Base-by-base conservation (phyloP, 257 asterid genomes). In the Plantago major region DNA sequence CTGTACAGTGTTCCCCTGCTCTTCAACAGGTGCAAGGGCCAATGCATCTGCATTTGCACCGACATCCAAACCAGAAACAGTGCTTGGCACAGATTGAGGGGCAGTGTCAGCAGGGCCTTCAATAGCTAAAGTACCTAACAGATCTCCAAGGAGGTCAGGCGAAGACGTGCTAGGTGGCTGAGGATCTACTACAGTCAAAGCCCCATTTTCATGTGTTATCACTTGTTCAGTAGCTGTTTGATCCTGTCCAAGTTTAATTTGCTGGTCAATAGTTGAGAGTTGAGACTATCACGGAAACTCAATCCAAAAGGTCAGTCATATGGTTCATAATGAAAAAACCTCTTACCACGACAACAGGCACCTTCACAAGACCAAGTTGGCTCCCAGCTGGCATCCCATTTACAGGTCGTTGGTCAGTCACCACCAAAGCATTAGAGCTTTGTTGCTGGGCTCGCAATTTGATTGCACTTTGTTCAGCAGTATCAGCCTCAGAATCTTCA, bases 401-500 rank as follows among this genome's bases (percentile, higher is more conserved):
- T 33, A 87, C 84, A 59, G 93, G 93, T 18, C 62, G 83, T 61
- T 85, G 96, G 74, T 87, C 96, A 30, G 84, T 69, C 72, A 78
- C 79, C 50, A 90, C 96, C 85, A 90, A 75, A 67, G 96, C 94
- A 80, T 71, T 83, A 79, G 97, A 90, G 60, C 47, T 71, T 74
- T 83, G 96, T 81, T 85, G 97, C 75, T 89, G 95, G 46, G 97
- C 82, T 66, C 95, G 96, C 74, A 87, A 62, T 74, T 83, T 90
- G 70, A 87, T 85, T 58, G 96, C 97, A 79, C 97, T 90, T 81
- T 90, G 97, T 71, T 90, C 97, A 46, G 97, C 97, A 46, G 96
- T 85, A 78, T 90, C 97, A 56, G 97, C 84, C 74, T 90, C 97
- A 15, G 93, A 69, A 70, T 79, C 94, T 73, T 87, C 96, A 71